A percentile compares a stretch with the other conserved stretches of the same genome.
Conservation (phyloP, 2,329 filamentous ascomycete genomes). For the Plectosphaerella cucumerina region DNA sequence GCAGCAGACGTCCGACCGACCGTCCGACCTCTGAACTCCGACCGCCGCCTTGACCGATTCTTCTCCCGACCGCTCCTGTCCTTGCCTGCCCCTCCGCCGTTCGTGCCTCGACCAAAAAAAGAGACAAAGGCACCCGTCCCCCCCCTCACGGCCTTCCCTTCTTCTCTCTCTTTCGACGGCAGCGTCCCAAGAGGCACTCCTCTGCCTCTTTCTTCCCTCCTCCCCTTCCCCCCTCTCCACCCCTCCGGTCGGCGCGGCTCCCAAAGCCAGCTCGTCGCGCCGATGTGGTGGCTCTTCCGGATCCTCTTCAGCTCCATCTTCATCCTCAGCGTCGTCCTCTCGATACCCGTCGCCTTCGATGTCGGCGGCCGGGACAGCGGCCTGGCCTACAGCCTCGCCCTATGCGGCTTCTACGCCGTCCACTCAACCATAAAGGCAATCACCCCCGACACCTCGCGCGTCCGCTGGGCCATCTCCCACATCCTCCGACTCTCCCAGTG, state of each 20-base stretch:
- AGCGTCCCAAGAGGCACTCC: slow-evolving; percentile 7
- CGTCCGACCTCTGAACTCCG: neutral
- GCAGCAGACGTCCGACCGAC: neutral
- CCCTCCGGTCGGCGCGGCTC: slow-evolving; percentile 14
- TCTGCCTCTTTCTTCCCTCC: neutral
- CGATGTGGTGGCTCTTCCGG: slow-evolving; percentile 81
- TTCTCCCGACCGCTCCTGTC: too few relatives aligned
- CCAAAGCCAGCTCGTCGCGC: slow-evolving; percentile 23
- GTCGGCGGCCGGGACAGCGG: slow-evolving; percentile 93
- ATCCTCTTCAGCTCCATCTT: slow-evolving; percentile 78
- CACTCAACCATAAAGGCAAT: slow-evolving; percentile 77
- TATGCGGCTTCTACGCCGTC: slow-evolving; percentile 86
- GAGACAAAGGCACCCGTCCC: too few relatives aligned
- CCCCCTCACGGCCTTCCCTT: neutral
- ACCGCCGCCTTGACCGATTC: too few relatives aligned
- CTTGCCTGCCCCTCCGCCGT: too few relatives aligned
- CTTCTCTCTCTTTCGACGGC: neutral
- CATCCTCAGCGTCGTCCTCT: slow-evolving; percentile 87
- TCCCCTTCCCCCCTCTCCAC: too few relatives aligned
- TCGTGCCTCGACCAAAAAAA: too few relatives aligned
- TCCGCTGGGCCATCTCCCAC: slow-evolving; percentile 68
- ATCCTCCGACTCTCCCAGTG: slow-evolving; percentile 76
- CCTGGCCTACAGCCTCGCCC: slow-evolving; percentile 84
- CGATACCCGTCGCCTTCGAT: slow-evolving; percentile 95
- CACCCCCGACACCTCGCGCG: slow-evolving; percentile 72